Conservation (phyloP, 257 asterid genomes). For the Echium plantagineum region DNA sequence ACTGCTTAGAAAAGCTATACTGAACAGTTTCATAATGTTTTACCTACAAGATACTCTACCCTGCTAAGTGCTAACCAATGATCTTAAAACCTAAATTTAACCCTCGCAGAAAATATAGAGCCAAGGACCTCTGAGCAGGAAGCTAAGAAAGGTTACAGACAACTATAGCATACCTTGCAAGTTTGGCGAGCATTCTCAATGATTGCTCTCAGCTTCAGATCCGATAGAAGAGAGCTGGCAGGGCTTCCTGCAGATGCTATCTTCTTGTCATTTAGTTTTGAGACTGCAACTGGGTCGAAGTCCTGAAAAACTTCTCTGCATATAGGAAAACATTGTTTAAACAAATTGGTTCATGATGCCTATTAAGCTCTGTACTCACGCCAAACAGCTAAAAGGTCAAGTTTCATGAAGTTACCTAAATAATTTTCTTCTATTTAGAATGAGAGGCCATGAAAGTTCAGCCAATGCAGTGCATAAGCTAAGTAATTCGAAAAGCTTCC, state of each 20-base stretch:
- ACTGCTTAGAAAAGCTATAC: background rate
- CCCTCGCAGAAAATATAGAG: background rate
- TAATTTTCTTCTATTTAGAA: conserved; percentile 58
- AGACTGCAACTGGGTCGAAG: conserved; percentile 74
- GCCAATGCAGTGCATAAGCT: conserved; percentile 90
- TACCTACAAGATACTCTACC: background rate
- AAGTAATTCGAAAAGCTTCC: conserved; percentile 82
- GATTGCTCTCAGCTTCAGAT: conserved; percentile 67
- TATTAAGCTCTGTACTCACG: conserved; percentile 1
- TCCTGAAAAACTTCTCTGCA: conserved; percentile 85
- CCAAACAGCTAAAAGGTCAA: conserved; percentile 9
- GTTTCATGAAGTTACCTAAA: conserved; percentile 44
- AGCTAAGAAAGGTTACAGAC: background rate
- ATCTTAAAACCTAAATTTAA: no score
- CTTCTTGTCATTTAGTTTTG: conserved; percentile 88
- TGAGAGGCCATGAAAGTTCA: conserved; percentile 82
- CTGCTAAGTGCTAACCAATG: no score
- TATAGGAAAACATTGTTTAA: conserved; percentile 15
- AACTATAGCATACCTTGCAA: conserved; percentile 44
- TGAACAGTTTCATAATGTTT: background rate
- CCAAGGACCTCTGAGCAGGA: background rate
- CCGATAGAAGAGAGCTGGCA: conserved; percentile 79
- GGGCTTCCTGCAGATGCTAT: conserved; percentile 54
- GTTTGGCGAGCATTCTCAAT: conserved; percentile 90
- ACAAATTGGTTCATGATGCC: conserved; percentile 9